These are phyloP conservation scores for Monilinia aucupariae DNA, from an alignment of 2,329 filamentous ascomycete species.

Conservation along the genomic window DNA sequence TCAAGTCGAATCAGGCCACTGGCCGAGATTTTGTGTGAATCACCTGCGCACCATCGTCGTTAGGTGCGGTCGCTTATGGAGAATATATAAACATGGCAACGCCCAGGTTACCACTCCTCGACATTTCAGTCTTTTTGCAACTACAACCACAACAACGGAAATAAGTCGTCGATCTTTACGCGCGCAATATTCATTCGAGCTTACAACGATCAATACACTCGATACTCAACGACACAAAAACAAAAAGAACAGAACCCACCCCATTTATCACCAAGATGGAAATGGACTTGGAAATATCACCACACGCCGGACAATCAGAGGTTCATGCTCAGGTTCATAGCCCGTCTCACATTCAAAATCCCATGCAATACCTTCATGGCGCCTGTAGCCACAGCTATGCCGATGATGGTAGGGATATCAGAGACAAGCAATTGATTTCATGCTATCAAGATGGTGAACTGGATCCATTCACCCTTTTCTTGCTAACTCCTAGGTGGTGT, in stretches of 20 bases:
- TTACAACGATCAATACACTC: neutral
- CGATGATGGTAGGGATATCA: conserved; percentile 12
- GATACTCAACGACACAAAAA: neutral
- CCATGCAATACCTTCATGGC: conserved; percentile 9
- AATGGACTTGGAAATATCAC: conserved; percentile 3
- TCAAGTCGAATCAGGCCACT: neutral
- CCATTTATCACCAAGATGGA: neutral
- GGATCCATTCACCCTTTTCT: conserved; percentile 2
- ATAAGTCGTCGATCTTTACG: neutral
- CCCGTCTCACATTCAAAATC: neutral
- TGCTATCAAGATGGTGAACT: conserved; percentile 1
- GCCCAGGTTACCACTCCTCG: neutral
- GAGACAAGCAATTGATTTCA: conserved; percentile 10
- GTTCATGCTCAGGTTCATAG: neutral
- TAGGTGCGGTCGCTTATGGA: neutral
- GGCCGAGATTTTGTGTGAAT: neutral
- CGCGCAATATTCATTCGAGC: neutral
- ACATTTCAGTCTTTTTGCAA: neutral
- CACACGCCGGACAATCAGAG: neutral
- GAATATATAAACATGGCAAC: conserved; percentile 1
- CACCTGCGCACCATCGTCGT: conserved; percentile 6
- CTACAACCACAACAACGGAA: neutral
- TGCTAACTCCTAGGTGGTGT: conserved; percentile 14
- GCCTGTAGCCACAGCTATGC: conserved; percentile 12
- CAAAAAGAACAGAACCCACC: neutral